Evolutionary conservation across 192 early-diverging fungal species (phyloP), one percentile per base, ranked within the genome.

Genomic region (Entomortierella beljakovae): DNA sequence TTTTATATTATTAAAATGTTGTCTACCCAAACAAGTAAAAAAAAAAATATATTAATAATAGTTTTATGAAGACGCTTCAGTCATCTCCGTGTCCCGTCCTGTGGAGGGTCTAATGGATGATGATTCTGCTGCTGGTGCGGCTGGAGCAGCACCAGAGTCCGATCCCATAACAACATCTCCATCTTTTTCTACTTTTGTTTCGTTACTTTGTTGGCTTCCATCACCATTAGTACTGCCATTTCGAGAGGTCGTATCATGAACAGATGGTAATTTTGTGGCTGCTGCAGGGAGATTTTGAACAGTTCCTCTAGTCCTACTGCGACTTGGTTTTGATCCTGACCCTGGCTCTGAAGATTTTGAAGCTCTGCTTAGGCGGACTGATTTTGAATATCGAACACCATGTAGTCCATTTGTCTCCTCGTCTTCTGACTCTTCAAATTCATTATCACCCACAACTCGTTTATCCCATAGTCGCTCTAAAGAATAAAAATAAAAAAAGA

Each of bases 361-460:
- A 11, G 40, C 67, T 26, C 75, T 22, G 43, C 61, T 46, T 22
- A 51, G 57, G 32, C 75, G 53, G 25, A 70, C 25, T 20, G 75
- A 79, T 33, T 64, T 65, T 38, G 75, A 33, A 37, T 79, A 79
- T 22, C 68, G 67, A 4, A 79, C 57, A 42, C 75, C 75, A 35
- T 79, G 52, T 3, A 65, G 22, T 2, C 53, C 38, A 48, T 76
- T 70, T 3, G 22, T 54, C 22, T 80, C 75, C 33, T 83, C 81
- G 26, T 95, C 94, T 56, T 92, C 91, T 20, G 89, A 90, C 35
- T 95, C 94, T 20, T 91, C 91, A 31, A 86, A 87, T 64, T 93
- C 92, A 53, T 87, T 91, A 22, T 91, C 89, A 25, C 88, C 91
- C 22, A 89, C 83, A 11, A 91, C 80, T n/a, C 85, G 83, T 59